A percentile compares a stretch with the other conserved stretches of the same genome.
Evolutionary conservation across 2,329 filamentous ascomycete genomes (phyloP).

Genomic region (Pestalotiopsis sp.): DNA sequence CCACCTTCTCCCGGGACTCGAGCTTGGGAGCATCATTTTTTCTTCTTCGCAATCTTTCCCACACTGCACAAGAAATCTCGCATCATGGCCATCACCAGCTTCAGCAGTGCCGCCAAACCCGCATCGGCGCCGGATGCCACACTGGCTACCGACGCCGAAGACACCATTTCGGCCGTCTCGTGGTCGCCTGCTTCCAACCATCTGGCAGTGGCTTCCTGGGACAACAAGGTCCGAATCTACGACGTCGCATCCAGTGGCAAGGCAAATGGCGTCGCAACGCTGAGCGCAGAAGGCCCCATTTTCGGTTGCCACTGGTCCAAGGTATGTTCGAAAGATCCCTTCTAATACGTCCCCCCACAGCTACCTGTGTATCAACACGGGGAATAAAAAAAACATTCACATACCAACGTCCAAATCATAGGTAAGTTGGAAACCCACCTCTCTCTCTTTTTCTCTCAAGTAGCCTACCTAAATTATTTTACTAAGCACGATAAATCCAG

Average conservation of each 20-base stretch:
- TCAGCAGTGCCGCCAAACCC: background rate
- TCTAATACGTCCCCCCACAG: conserved; percentile 10
- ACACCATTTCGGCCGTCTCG: conserved; percentile 37
- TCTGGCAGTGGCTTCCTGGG: conserved; percentile 37
- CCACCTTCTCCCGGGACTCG: background rate
- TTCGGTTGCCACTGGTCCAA: conserved; percentile 38
- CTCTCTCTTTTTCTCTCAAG: no score
- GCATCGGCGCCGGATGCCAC: conserved; percentile 20
- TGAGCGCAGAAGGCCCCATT: conserved; percentile 28
- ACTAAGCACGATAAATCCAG: conserved; percentile 23
- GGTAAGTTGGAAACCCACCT: conserved; percentile 18
- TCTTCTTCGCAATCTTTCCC: background rate
- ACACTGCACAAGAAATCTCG: background rate
- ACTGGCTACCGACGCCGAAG: conserved; percentile 28
- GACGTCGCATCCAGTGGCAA: conserved; percentile 25
- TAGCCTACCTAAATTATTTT: conserved; percentile 8
- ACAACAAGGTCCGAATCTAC: conserved; percentile 37
- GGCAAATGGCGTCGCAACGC: conserved; percentile 24
- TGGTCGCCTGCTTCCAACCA: conserved; percentile 35
- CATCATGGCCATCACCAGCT: conserved; percentile 4
- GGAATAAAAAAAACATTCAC: conserved; percentile 17
- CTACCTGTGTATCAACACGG: background rate
- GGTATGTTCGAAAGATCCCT: conserved; percentile 33
- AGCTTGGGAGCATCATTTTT: background rate
- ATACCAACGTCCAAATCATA: conserved; percentile 22